Evolutionary conservation across 192 early-diverging fungal species (phyloP).

Genomic region (Thoreauomyces humboldtii): DNA sequence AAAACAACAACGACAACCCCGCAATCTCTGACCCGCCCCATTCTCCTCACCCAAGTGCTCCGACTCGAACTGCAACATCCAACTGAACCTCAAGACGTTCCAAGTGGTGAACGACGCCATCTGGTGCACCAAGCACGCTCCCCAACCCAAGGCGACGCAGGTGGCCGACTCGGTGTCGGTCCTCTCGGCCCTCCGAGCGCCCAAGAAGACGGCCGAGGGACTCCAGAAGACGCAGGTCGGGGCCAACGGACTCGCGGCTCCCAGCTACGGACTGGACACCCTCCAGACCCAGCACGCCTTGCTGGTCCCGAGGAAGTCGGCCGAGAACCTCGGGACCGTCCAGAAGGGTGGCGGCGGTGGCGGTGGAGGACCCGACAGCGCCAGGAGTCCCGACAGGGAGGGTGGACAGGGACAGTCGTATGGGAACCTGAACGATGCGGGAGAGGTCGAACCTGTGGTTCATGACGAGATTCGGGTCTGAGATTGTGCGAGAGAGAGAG

Average conservation of each 20-base stretch:
- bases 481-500: no score
- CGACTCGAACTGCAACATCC: constrained; percentile 36
- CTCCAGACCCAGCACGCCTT: constrained; percentile 36
- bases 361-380: no score
- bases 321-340: constrained; percentile 28
- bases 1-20: no score
- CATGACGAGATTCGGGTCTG: no score
- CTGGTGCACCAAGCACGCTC: constrained; percentile 41
- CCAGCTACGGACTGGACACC: constrained; percentile 33
- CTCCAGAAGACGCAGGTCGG: constrained; percentile 41
- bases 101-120: constrained; percentile 32
- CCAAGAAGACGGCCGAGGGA: constrained; percentile 41
- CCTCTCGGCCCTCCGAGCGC: constrained; percentile 20
- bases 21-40: no score
- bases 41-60: no score
- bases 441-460: no score
- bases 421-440: no score
- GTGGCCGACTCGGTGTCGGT: constrained; percentile 22
- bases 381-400: no score
- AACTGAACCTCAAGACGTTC: constrained; percentile 42
- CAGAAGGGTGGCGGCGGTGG: constrained; percentile 18
- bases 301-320: constrained; percentile 17
- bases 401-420: no score
- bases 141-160: constrained; percentile 33
- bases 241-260: constrained; percentile 37